Conservation (phyloP, 371 early-diverging fungal genomes). For the Mucor irregularis region DNA sequence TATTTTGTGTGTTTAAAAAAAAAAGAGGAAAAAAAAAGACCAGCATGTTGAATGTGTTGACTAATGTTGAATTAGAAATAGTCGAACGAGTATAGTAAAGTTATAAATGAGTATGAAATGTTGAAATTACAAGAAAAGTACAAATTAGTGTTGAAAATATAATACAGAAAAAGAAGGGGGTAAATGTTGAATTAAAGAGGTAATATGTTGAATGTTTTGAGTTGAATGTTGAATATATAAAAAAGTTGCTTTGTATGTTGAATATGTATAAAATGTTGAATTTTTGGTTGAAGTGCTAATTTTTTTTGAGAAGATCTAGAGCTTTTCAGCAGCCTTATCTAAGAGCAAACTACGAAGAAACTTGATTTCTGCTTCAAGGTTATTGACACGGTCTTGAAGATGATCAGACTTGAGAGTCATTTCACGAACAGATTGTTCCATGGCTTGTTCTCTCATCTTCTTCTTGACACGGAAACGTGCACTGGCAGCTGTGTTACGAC, state of each 20-base stretch:
- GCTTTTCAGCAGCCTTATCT: conserved; percentile 58
- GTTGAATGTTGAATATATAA: conserved; percentile 14
- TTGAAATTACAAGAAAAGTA: conserved; percentile 26
- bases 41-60: conserved; percentile 6
- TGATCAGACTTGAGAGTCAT: conserved; percentile 72
- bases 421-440: conserved; percentile 78
- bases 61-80: conserved; percentile 24
- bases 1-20: not conserved
- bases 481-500: conserved; percentile 91
- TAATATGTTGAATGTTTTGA: conserved; percentile 12
- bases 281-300: too few species aligned
- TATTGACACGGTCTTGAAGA: conserved; percentile 69
- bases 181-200: conserved; percentile 12
- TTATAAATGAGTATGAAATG: conserved; percentile 8
- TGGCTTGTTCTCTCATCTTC: conserved; percentile 77
- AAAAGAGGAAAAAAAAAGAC: conserved; percentile 1
- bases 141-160: conserved; percentile 22
- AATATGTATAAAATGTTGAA: conserved; percentile 23
- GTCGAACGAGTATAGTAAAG: too few species aligned
- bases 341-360: conserved; percentile 85
- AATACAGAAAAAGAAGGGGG: conserved; percentile 12
- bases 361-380: conserved; percentile 86
- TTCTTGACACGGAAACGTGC: conserved; percentile 94
- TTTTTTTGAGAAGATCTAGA: too few species aligned
- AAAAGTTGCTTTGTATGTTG: conserved; percentile 2